Percentiles rank a stretch among this genome's conserved stretches.
Evolutionary conservation across 139 green algal genomes (phyloP).

Genomic region (Chara braunii): DNA sequence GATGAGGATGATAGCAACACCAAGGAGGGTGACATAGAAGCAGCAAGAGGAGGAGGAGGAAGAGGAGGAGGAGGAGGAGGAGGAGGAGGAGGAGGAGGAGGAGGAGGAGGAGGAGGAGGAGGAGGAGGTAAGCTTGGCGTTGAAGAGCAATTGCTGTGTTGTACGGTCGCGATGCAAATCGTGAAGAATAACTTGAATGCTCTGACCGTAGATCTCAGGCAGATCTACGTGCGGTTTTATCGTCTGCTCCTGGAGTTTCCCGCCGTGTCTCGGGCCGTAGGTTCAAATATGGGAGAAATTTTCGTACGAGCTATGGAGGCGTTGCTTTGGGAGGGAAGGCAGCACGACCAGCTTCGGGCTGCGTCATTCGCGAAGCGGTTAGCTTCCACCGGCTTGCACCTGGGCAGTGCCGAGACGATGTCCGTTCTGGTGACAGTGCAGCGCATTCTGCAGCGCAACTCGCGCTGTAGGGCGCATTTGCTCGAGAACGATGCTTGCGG

Average conservation of each 20-base stretch:
- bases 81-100: background rate
- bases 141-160: slow-evolving; percentile 19
- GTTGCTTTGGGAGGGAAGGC: slow-evolving; percentile 20
- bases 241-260: slow-evolving; percentile 34
- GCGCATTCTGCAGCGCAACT: slow-evolving; percentile 29
- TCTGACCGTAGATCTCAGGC: slow-evolving; percentile 44
- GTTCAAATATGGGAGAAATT: slow-evolving; percentile 6
- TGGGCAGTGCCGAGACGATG: slow-evolving; percentile 10
- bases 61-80: background rate
- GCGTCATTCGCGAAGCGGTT: slow-evolving; percentile 42
- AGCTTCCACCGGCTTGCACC: slow-evolving; percentile 6
- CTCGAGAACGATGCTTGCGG: slow-evolving; percentile 20
- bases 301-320: slow-evolving; percentile 22
- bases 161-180: slow-evolving; percentile 38
- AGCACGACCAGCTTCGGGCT: slow-evolving; percentile 24
- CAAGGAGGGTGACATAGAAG: no score
- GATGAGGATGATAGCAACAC: no score
- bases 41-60: background rate
- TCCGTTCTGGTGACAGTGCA: slow-evolving; percentile 27
- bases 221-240: slow-evolving; percentile 41
- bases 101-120: background rate
- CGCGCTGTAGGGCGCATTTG: slow-evolving; percentile 4
- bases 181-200: slow-evolving; percentile 43
- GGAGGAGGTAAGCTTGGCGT: slow-evolving; percentile 10
- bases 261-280: background rate